Percentiles rank a stretch among this genome's conserved stretches.
phyloP scores from a whole-genome alignment of 257 asterid genomes.

The Mentha longifolia region DNA sequence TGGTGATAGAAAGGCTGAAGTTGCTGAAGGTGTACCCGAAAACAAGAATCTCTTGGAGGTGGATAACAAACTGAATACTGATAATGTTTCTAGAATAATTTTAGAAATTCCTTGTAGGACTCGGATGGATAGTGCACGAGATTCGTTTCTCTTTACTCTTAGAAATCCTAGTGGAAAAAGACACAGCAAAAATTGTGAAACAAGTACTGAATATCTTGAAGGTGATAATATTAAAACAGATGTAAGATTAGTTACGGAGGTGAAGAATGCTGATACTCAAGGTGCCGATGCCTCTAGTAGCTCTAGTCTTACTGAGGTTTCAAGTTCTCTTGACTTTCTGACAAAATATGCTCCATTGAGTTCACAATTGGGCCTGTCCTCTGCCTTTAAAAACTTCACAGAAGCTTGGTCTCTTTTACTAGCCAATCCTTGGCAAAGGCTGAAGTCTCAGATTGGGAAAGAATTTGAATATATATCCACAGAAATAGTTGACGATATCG shows the following conservation, averaged over 20 bases:
- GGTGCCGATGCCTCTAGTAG: conserved; percentile 39
- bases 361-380: conserved; percentile 44
- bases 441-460: conserved; percentile 68
- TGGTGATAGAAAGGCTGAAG: conserved; percentile 43
- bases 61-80: conserved; percentile 39
- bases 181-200: conserved; percentile 30
- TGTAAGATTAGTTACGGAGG: conserved; percentile 44
- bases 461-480: conserved; percentile 67
- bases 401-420: conserved; percentile 54
- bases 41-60: conserved; percentile 39
- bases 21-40: conserved; percentile 36
- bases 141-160: conserved; percentile 58
- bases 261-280: conserved; percentile 45
- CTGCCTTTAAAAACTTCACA: conserved; percentile 45
- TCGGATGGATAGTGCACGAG: conserved; percentile 43
- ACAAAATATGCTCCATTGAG: conserved; percentile 41
- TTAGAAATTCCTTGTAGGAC: conserved; percentile 44
- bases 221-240: conserved; percentile 42
- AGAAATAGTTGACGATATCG: conserved; percentile 66
- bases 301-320: conserved; percentile 37
- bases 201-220: conserved; percentile 39
- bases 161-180: conserved; percentile 25
- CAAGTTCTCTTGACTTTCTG: conserved; percentile 42
- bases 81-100: conserved; percentile 41
- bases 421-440: conserved; percentile 56